Evolutionary conservation across 2,329 filamentous ascomycete genomes (phyloP).

Genomic region (Catunica adiposa): DNA sequence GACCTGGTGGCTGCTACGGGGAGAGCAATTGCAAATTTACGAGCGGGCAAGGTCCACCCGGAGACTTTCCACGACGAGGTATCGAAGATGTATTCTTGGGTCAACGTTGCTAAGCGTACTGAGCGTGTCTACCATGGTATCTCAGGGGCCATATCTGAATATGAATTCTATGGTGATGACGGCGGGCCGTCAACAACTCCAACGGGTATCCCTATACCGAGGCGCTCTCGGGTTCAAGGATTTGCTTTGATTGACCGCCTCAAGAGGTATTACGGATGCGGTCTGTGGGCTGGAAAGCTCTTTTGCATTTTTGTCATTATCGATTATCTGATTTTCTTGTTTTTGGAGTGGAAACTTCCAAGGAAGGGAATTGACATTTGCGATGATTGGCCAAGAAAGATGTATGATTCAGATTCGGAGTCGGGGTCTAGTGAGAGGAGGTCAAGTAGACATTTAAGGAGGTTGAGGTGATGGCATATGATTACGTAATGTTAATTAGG

Average conservation of each 20-base stretch:
- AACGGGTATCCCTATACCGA: slow-evolving; percentile 40
- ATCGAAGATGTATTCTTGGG: slow-evolving; percentile 97
- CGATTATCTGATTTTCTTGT: slow-evolving; percentile 79
- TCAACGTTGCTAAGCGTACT: slow-evolving; percentile 81
- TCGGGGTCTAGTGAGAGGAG: slow-evolving; percentile 8
- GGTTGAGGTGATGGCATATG: background rate
- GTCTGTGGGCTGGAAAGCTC: slow-evolving; percentile 94
- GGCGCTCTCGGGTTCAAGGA: slow-evolving; percentile 55
- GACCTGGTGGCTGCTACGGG: slow-evolving; percentile 82
- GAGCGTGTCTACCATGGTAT: slow-evolving; percentile 94
- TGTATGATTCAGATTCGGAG: slow-evolving; percentile 11
- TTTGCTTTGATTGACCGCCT: slow-evolving; percentile 88
- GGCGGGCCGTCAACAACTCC: slow-evolving; percentile 1
- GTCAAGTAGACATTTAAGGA: slow-evolving; percentile 2
- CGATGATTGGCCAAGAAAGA: slow-evolving; percentile 78
- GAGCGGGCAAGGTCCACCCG: slow-evolving; percentile 73
- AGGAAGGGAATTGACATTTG: slow-evolving; percentile 76
- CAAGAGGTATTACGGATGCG: slow-evolving; percentile 94
- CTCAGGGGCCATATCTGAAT: slow-evolving; percentile 65
- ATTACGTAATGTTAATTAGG: too few species aligned
- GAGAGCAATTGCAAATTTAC: slow-evolving; percentile 70
- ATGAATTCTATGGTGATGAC: slow-evolving; percentile 52
- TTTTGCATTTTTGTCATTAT: slow-evolving; percentile 91
- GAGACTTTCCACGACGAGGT: slow-evolving; percentile 95
- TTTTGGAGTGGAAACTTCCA: slow-evolving; percentile 76